Evolutionary conservation across 148 eudicot genomes (phyloP).

Genomic region (Persicaria tinctoria): DNA sequence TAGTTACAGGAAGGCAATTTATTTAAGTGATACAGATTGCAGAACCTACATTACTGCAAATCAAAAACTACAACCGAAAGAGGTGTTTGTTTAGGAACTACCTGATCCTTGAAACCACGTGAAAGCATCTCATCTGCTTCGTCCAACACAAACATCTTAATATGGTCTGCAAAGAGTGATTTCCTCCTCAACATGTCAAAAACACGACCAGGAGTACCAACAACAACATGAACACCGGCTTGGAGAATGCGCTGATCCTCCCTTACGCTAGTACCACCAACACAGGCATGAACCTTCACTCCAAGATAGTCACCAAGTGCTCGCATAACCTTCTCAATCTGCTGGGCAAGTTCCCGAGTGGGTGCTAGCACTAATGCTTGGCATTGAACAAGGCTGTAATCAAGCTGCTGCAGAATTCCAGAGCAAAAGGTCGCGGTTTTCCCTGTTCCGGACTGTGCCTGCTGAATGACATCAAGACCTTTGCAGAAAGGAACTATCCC

Average conservation of each 20-base stretch:
- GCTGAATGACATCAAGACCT: constrained; percentile 57
- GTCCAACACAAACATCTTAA: constrained; percentile 17
- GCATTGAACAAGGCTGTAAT: constrained; percentile 37
- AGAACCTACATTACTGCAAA: too few relatives aligned
- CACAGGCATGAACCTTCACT: constrained; percentile 21
- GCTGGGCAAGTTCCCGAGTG: constrained; percentile 56
- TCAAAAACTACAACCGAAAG: too few relatives aligned
- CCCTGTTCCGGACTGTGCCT: constrained; percentile 64
- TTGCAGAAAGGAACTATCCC: constrained; percentile 57
- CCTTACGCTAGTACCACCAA: constrained; percentile 20
- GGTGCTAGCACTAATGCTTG: constrained; percentile 58
- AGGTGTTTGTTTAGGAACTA: not conserved
- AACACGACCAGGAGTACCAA: constrained; percentile 22
- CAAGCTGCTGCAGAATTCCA: constrained; percentile 50
- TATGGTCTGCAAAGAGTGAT: constrained; percentile 12
- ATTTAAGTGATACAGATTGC: not conserved
- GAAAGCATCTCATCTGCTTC: constrained; percentile 23
- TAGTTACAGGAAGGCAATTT: not conserved
- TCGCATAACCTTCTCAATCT: constrained; percentile 59
- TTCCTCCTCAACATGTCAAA: constrained; percentile 15
- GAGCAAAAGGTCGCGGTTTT: constrained; percentile 68
- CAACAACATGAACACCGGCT: constrained; percentile 21
- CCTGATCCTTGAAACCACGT: constrained; percentile 19
- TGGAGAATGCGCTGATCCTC: constrained; percentile 22
- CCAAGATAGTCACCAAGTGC: constrained; percentile 36